A percentile compares a stretch with the other conserved stretches of the same genome.
These are phyloP conservation scores for Ophiocordyceps sinensis DNA, from an alignment of 2,329 filamentous ascomycete genomes.

Conservation along the genomic window DNA sequence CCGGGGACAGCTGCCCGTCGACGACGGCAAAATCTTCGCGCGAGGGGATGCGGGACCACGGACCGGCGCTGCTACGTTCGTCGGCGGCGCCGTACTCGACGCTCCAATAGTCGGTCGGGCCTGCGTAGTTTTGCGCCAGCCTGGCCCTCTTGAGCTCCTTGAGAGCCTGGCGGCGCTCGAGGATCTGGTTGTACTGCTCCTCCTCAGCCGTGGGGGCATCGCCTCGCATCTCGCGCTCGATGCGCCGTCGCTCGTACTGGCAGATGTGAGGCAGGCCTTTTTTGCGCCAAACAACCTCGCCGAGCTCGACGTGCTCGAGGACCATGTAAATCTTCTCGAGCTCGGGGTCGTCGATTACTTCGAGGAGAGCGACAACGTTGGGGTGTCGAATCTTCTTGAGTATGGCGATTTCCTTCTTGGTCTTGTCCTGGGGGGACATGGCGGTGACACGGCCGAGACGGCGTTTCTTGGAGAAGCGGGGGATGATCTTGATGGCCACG, in stretches of 20 bases:
- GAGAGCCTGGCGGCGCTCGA: constrained; percentile 42
- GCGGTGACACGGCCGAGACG: constrained; percentile 72
- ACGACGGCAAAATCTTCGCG: constrained; percentile 23
- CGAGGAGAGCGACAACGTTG: constrained; percentile 89
- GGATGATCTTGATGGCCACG: constrained; percentile 97
- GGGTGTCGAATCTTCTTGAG: constrained; percentile 95
- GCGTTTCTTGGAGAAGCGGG: constrained; percentile 84
- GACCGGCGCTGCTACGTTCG: constrained; percentile 27
- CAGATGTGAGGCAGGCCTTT: constrained; percentile 76
- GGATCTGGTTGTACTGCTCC: constrained; percentile 42
- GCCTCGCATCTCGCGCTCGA: constrained; percentile 56
- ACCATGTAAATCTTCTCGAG: constrained; percentile 98
- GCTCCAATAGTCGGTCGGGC: constrained; percentile 61
- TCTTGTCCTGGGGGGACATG: constrained; percentile 56
- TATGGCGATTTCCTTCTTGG: constrained; percentile 93
- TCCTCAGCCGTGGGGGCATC: constrained; percentile 45
- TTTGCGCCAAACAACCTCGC: constrained; percentile 88
- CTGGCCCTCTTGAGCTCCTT: constrained; percentile 44
- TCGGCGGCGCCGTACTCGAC: constrained; percentile 59
- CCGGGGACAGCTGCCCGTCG: constrained; percentile 21
- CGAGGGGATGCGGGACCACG: constrained; percentile 27
- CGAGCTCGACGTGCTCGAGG: constrained; percentile 84
- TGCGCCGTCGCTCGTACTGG: constrained; percentile 64
- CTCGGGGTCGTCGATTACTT: constrained; percentile 94
- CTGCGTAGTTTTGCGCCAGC: constrained; percentile 32